A percentile compares a stretch with the other conserved stretches of the same genome.
Evolutionary conservation across 1,284 basidiomycete species (phyloP).

Genomic region (Pseudozyma thailandica): DNA sequence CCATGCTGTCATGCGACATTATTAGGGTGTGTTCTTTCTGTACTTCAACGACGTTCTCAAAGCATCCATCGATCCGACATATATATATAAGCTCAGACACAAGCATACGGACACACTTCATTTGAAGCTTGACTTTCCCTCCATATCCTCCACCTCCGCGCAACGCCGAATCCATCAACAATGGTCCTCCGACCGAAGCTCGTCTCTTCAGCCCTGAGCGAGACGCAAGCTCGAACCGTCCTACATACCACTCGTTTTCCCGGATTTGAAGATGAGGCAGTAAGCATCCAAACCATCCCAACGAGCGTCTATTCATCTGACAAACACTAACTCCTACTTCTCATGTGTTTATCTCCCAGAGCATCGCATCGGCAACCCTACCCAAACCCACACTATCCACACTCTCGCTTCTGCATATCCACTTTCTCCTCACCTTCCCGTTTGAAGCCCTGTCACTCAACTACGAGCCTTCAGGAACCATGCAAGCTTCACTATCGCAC

Average conservation of each 20-base stretch:
- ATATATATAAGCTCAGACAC: too few relatives aligned
- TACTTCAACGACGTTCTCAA: too few relatives aligned
- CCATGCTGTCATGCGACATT: too few relatives aligned
- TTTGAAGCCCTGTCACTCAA: slow-evolving; percentile 47
- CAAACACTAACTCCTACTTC: neutral
- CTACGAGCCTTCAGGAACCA: slow-evolving; percentile 27
- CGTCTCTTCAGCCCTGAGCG: slow-evolving; percentile 15
- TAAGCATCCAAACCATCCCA: neutral
- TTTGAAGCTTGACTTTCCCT: neutral
- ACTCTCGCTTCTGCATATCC: slow-evolving; percentile 27
- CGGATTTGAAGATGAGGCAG: slow-evolving; percentile 15
- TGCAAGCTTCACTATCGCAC: slow-evolving; percentile 10
- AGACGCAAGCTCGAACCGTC: slow-evolving; percentile 19
- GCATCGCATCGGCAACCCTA: neutral
- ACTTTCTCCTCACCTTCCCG: slow-evolving; percentile 37
- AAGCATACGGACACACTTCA: neutral
- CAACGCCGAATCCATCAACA: neutral
- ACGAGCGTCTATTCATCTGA: too few relatives aligned
- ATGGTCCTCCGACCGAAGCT: slow-evolving; percentile 26
- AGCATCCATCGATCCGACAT: too few relatives aligned
- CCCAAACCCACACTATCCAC: slow-evolving; percentile 27
- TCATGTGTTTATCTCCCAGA: neutral
- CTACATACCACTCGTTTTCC: slow-evolving; percentile 28
- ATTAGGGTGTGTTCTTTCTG: too few relatives aligned
- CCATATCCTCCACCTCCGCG: neutral